Conservation (phyloP, 805 yeast genomes). For the Pichia membranifaciens region DNA sequence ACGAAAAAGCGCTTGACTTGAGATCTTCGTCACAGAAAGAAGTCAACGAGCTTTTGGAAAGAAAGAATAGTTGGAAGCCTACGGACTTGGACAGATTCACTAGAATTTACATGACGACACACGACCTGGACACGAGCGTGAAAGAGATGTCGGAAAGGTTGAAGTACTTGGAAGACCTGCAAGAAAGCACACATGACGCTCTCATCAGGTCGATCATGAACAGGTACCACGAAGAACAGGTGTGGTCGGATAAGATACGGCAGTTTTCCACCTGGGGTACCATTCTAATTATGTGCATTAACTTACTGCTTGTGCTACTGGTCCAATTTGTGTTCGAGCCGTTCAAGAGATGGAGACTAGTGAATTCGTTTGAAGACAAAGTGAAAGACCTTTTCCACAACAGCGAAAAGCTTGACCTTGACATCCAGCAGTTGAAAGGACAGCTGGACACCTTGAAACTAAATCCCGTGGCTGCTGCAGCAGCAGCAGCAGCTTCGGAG, state of each 20-base stretch:
- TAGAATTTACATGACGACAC: constrained; percentile 72
- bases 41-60: constrained; percentile 77
- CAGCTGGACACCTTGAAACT: constrained; percentile 11
- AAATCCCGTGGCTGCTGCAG: not conserved
- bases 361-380: constrained; percentile 75
- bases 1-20: constrained; percentile 54
- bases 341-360: constrained; percentile 80
- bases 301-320: constrained; percentile 66
- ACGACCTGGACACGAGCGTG: constrained; percentile 60
- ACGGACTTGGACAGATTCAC: constrained; percentile 82
- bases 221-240: constrained; percentile 92
- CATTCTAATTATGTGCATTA: constrained; percentile 79
- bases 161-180: constrained; percentile 48
- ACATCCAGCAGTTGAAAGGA: constrained; percentile 16
- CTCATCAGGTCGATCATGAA: constrained; percentile 74
- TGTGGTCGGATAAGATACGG: constrained; percentile 96
- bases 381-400: constrained; percentile 52
- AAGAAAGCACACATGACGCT: constrained; percentile 64
- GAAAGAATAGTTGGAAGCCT: constrained; percentile 79
- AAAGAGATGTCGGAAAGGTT: constrained; percentile 42
- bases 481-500: too few relatives aligned
- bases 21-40: constrained; percentile 74
- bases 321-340: constrained; percentile 92
- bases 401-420: constrained; percentile 17
- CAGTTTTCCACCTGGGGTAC: constrained; percentile 98